Conservation (phyloP, 2,329 filamentous ascomycete genomes). For the Conoideocrella luteorostrata region DNA sequence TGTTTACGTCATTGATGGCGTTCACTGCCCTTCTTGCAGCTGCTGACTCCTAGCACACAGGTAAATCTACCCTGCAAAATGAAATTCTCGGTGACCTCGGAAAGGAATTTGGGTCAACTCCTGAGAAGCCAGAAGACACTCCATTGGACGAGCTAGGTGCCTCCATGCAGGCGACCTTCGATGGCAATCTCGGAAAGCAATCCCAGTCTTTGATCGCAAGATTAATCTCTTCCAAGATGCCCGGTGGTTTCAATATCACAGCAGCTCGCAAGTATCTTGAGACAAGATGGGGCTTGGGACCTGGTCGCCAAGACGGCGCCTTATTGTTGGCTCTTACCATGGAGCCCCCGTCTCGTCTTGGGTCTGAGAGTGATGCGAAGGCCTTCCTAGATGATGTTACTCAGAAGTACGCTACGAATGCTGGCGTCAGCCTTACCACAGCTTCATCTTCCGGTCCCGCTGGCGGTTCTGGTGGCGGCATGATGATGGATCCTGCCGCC, state of each 20-base stretch:
- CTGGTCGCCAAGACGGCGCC: constrained; percentile 85
- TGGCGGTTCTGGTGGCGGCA: constrained; percentile 67
- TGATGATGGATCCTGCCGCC: constrained; percentile 99
- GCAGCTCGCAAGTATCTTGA: constrained; percentile 91
- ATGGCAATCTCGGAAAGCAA: constrained; percentile 95
- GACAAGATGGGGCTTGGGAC: constrained; percentile 80
- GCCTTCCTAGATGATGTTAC: constrained; percentile 81
- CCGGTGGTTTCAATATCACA: constrained; percentile 98
- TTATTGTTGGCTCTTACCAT: constrained; percentile 84
- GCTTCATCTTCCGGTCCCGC: constrained; percentile 68
- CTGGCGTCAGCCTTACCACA: constrained; percentile 77
- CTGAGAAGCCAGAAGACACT: constrained; percentile 96
- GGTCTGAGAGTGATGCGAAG: constrained; percentile 86
- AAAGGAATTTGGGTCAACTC: constrained; percentile 97
- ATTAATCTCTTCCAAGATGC: constrained; percentile 98
- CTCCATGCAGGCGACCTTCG: constrained; percentile 97
- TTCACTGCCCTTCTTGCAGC: too few relatives aligned
- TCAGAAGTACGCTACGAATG: constrained; percentile 80
- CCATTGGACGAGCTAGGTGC: constrained; percentile 92
- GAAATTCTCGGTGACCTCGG: constrained; percentile 96
- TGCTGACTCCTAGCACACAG: constrained; percentile 37
- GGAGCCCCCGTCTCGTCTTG: constrained; percentile 83
- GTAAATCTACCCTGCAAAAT: constrained; percentile 97
- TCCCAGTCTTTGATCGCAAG: constrained; percentile 88
- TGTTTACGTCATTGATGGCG: too few relatives aligned